phyloP scores from a whole-genome alignment of 768 basidiomycete species.

The Sistotremastrum suecicum region DNA sequence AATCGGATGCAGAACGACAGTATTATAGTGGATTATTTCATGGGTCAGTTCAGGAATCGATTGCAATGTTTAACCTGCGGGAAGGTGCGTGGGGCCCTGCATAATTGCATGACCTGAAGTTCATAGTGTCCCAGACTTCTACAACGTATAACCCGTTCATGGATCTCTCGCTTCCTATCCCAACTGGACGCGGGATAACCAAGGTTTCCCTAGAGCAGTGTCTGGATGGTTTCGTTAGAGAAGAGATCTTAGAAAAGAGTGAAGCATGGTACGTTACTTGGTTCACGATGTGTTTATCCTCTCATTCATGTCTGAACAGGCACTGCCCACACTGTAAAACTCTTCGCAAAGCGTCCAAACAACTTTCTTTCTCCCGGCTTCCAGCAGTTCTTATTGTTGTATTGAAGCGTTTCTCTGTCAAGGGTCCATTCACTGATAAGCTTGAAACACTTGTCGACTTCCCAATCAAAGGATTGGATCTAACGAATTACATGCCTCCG shows the following conservation, averaged over 20 bases:
- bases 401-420: conserved; percentile 82
- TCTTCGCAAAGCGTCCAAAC: conserved; percentile 75
- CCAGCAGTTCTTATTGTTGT: conserved; percentile 89
- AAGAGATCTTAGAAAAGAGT: conserved; percentile 81
- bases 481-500: conserved; percentile 77
- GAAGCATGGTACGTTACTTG: conserved; percentile 68
- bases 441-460: conserved; percentile 92
- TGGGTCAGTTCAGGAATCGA: conserved; percentile 88
- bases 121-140: conserved; percentile 50
- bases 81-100: conserved; percentile 39
- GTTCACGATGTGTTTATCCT: neutral
- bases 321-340: conserved; percentile 91
- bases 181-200: conserved; percentile 37
- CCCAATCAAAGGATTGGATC: conserved; percentile 45
- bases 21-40: conserved; percentile 92
- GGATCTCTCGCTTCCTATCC: conserved; percentile 85
- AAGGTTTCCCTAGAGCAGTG: conserved; percentile 67
- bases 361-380: conserved; percentile 77
- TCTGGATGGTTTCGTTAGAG: conserved; percentile 79
- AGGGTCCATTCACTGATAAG: conserved; percentile 90
- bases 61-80: conserved; percentile 83
- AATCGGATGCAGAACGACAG: conserved; percentile 88
- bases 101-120: conserved; percentile 6
- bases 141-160: conserved; percentile 97
- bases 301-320: conserved; percentile 30